Conservation (phyloP, 1,139 yeast genomes). For the Blastobotrys ciferrii region DNA sequence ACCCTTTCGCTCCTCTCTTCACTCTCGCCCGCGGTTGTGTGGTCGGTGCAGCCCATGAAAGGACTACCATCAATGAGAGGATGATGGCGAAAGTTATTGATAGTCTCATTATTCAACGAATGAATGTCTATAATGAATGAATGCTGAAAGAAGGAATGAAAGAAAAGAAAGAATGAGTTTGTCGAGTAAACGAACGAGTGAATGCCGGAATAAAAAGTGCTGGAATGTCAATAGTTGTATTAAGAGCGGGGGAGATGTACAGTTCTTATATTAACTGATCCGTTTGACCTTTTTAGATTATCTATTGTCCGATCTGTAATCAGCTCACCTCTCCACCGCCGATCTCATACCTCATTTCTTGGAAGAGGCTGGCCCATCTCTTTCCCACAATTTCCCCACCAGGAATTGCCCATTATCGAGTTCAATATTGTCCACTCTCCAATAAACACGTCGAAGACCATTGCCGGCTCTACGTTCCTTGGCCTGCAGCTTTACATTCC, state of each 20-base stretch:
- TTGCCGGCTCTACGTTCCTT: neutral
- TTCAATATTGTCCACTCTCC: neutral
- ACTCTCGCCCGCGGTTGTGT: neutral
- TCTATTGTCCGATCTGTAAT: slow-evolving; percentile 6
- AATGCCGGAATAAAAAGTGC: neutral
- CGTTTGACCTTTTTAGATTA: neutral
- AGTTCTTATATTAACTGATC: neutral
- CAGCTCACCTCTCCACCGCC: slow-evolving; percentile 5
- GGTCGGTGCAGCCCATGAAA: slow-evolving; percentile 5
- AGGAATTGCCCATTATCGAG: neutral
- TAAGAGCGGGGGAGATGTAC: too few relatives aligned
- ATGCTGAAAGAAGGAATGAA: neutral
- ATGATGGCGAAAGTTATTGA: neutral
- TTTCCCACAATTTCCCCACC: neutral
- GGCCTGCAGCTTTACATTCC: too few relatives aligned
- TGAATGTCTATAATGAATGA: neutral
- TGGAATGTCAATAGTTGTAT: too few relatives aligned
- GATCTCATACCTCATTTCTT: neutral
- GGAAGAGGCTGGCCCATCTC: slow-evolving; percentile 3
- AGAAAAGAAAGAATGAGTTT: neutral
- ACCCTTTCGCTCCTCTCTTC: neutral
- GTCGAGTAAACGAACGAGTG: neutral
- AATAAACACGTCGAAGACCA: too few relatives aligned
- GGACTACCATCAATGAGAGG: neutral
- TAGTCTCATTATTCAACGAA: slow-evolving; percentile 2